Percentiles rank a stretch among this genome's conserved stretches.
Conservation (phyloP, 148 eudicot genomes). For the Cornus kousa region DNA sequence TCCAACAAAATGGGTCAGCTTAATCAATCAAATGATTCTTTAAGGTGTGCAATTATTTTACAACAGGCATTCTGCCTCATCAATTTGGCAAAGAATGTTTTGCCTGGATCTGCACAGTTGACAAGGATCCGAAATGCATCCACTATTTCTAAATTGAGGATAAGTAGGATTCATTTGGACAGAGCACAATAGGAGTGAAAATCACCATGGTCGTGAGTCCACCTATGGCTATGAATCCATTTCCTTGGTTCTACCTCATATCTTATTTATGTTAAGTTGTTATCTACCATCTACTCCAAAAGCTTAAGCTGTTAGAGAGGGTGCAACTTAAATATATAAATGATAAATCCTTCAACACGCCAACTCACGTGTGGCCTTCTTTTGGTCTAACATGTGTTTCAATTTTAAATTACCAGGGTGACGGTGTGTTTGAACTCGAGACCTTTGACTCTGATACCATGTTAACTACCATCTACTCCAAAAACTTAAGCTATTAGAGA, state of each 20-base stretch:
- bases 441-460: too few relatives aligned
- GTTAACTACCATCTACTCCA: too few relatives aligned
- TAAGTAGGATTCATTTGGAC: neutral
- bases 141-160: neutral
- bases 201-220: neutral
- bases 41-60: neutral
- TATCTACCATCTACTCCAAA: too few relatives aligned
- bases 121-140: neutral
- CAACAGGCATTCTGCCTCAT: neutral
- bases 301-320: too few relatives aligned
- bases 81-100: neutral
- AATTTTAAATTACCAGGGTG: too few relatives aligned
- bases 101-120: neutral
- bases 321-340: too few relatives aligned
- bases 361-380: too few relatives aligned
- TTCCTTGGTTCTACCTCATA: neutral
- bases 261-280: neutral
- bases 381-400: too few relatives aligned
- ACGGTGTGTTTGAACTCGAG: too few relatives aligned
- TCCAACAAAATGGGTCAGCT: neutral
- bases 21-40: neutral
- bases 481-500: too few relatives aligned
- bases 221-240: neutral
- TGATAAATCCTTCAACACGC: too few relatives aligned
- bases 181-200: neutral